These are phyloP conservation scores for Saccharomyces paradoxus DNA, from an alignment of 805 yeast species.

Conservation along the genomic window DNA sequence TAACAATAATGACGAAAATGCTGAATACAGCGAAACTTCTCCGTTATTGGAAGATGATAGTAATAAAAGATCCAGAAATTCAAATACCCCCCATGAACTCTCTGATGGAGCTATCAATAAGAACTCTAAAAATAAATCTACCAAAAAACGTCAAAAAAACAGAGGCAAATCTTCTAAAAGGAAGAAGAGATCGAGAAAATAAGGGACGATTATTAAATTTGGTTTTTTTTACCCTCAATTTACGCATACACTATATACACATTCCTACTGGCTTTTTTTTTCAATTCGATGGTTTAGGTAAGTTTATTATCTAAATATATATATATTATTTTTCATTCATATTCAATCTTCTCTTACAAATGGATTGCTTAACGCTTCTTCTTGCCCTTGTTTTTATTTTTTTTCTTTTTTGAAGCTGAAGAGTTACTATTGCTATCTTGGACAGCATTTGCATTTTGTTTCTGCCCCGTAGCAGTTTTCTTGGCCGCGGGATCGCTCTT, in stretches of 20 bases:
- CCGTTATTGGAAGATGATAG: conserved; percentile 3
- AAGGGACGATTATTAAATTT: not conserved
- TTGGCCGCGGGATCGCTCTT: conserved; percentile 16
- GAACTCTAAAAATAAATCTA: not conserved
- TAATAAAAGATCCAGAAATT: not conserved
- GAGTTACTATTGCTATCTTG: conserved; percentile 7
- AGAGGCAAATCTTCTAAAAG: conserved; percentile 9
- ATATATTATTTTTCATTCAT: not conserved
- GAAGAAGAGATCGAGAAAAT: conserved; percentile 16
- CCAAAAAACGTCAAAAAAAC: conserved; percentile 1
- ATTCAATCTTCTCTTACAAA: not conserved
- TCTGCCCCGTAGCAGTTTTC: conserved; percentile 5
- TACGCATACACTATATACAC: conserved; percentile 1
- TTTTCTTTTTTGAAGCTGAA: conserved; percentile 17
- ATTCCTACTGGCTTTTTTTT: not conserved
- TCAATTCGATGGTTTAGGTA: not conserved
- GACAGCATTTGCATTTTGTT: not conserved
- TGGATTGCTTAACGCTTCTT: conserved; percentile 18
- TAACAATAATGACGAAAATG: not conserved
- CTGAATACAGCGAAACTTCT: not conserved
- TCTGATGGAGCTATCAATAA: not conserved
- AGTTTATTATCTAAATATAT: not conserved
- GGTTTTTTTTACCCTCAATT: not conserved
- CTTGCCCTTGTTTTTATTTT: conserved; percentile 24
- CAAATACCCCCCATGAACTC: not conserved